phyloP scores from a whole-genome alignment of 805 yeast genomes.

The Cyberlindnera misumaiensis region DNA sequence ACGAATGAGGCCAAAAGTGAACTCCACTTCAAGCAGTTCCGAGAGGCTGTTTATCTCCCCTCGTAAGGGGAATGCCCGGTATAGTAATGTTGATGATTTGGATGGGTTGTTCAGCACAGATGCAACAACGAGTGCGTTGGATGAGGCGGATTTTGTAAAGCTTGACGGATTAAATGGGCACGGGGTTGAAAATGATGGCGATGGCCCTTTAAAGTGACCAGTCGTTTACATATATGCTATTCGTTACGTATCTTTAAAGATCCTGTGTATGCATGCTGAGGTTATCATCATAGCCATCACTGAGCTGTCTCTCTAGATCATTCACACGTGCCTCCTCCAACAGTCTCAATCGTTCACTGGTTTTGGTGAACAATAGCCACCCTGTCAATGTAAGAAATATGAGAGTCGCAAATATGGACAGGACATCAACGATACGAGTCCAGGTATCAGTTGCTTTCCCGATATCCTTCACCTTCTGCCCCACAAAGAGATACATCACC shows the following conservation, averaged over 20 bases:
- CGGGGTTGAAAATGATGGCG: not conserved
- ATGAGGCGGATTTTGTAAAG: constrained; percentile 13
- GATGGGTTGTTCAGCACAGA: constrained; percentile 17
- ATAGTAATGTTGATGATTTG: constrained; percentile 14
- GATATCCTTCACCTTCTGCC: constrained; percentile 62
- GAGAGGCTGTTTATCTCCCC: constrained; percentile 10
- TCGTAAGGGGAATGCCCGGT: constrained; percentile 3
- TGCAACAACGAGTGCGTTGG: not conserved
- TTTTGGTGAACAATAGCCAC: constrained; percentile 56
- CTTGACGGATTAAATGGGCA: constrained; percentile 10
- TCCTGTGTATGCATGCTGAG: constrained; percentile 12
- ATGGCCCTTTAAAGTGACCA: no score
- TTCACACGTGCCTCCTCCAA: constrained; percentile 10
- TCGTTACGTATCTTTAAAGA: no score
- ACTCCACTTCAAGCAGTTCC: constrained; percentile 10
- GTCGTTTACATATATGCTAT: no score
- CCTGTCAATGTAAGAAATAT: constrained; percentile 53
- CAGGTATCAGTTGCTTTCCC: constrained; percentile 50
- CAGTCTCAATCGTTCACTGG: constrained; percentile 30
- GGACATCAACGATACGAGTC: constrained; percentile 52
- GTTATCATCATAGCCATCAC: constrained; percentile 10
- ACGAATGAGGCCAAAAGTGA: not conserved
- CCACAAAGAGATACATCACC: constrained; percentile 69
- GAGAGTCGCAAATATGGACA: constrained; percentile 53
- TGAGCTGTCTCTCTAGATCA: constrained; percentile 14